Conservation (phyloP, 345 rosid genomes). For the Arabis hirsuta region DNA sequence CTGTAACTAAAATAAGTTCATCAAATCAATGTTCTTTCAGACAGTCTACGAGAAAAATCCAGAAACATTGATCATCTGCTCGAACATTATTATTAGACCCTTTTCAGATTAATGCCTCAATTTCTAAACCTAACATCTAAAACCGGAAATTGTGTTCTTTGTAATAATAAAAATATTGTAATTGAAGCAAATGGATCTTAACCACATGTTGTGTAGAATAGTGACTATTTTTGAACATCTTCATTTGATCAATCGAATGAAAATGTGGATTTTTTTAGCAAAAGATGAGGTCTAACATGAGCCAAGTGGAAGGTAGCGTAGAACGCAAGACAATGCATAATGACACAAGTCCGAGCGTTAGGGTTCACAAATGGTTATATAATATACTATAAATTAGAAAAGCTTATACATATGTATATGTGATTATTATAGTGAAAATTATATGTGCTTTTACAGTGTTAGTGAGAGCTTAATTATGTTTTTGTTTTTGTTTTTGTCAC, state of each 20-base stretch:
- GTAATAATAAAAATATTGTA: neutral
- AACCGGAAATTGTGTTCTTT: neutral
- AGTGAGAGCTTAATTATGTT: no score
- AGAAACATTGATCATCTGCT: slow-evolving; percentile 17
- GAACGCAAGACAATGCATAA: neutral
- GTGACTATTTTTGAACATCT: slow-evolving; percentile 26
- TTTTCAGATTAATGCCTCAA: neutral
- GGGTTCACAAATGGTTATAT: slow-evolving; percentile 7
- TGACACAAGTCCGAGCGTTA: neutral
- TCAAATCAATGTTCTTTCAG: slow-evolving; percentile 3
- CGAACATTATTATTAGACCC: neutral
- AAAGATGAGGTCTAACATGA: slow-evolving; percentile 11
- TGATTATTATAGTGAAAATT: no score
- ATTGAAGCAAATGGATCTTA: slow-evolving; percentile 8
- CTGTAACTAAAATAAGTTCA: neutral
- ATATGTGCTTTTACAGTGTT: no score
- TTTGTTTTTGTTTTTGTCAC: no score
- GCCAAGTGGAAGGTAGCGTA: neutral
- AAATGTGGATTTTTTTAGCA: neutral
- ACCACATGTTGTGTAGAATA: slow-evolving; percentile 29
- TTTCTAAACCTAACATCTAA: slow-evolving; percentile 5
- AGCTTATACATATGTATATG: neutral
- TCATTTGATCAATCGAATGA: neutral
- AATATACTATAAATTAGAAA: no score
- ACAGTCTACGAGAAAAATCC: neutral